These are phyloP conservation scores for Trichoderma atrobrunneum DNA, from an alignment of 2,329 filamentous ascomycete species.

Conservation along the genomic window DNA sequence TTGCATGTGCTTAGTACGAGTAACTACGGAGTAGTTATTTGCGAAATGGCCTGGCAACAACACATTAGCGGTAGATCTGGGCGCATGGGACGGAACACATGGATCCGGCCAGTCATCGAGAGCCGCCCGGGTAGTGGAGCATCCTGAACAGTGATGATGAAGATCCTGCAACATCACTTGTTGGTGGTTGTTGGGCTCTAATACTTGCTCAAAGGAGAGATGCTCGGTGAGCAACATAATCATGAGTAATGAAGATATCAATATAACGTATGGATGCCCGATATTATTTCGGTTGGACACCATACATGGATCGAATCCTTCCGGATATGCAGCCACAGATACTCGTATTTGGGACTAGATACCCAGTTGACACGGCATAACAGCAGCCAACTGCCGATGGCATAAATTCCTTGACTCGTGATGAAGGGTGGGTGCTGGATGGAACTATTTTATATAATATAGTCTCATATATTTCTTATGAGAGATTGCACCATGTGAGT, in stretches of 20 bases:
- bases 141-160: neutral
- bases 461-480: neutral
- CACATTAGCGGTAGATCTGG: neutral
- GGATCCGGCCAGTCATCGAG: neutral
- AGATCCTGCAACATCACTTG: neutral
- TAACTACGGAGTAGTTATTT: too few species aligned
- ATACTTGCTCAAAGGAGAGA: neutral
- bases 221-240: neutral
- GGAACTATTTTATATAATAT: neutral
- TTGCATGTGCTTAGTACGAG: neutral
- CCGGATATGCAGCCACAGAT: neutral
- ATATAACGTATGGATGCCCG: neutral
- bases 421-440: neutral
- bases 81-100: neutral
- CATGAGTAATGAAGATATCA: neutral
- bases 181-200: neutral
- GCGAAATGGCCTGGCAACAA: neutral
- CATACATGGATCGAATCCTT: neutral
- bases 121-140: neutral
- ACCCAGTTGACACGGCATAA: neutral
- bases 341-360: neutral
- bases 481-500: neutral
- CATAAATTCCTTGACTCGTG: neutral
- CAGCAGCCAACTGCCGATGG: neutral
- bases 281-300: neutral